Base-by-base conservation (phyloP, 345 rosid species). In the Brassica cretica region DNA sequence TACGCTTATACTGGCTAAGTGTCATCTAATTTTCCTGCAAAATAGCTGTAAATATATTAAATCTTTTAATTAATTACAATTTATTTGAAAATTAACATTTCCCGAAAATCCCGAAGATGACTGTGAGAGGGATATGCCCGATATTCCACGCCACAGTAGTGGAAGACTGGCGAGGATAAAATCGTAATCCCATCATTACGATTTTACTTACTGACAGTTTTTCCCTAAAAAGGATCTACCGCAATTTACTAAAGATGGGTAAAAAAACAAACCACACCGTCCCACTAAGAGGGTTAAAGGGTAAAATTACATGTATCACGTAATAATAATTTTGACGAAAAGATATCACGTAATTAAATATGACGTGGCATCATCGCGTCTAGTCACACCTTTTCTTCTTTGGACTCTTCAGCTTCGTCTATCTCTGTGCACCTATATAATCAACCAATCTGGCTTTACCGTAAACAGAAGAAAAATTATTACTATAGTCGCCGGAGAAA, bases 401-500 rank as follows among this genome's bases (percentile, higher is more conserved):
- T 32, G 5, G 49, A 66, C 81, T 71, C 76, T 78, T 71, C 76
- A 71, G 37, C 76, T 65, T 76, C 80, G 5, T 16, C 70, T 39
- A 7, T 19, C 49, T 11, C 60, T 75, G 41, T n/a, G 60, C 60
- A 49, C 72, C 66, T 78, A 71, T 71, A 78, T 58, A 59, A 66
- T 0, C 68, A 78, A 4, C 76, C 72, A 58, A 59, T 64, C 59
- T 71, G 60, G 1, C 8, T 71, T 51, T 70, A 27, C 3, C 2
- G 5, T 5, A 33, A 66, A 2, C 73, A 66, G 24, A 59, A 74
- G 7, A 19, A 8, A 11, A 2, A 65, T 25, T 25, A 5, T 58
- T 58, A 58, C 62, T 58, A 58, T 61, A 41, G 39, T 82, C 41
- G 77, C 88, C 88, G 89, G 84, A 46, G 76, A 78, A 76, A 78